Conservation (phyloP, 495 filamentous ascomycete species). For the Aspergillus olivimuriae region DNA sequence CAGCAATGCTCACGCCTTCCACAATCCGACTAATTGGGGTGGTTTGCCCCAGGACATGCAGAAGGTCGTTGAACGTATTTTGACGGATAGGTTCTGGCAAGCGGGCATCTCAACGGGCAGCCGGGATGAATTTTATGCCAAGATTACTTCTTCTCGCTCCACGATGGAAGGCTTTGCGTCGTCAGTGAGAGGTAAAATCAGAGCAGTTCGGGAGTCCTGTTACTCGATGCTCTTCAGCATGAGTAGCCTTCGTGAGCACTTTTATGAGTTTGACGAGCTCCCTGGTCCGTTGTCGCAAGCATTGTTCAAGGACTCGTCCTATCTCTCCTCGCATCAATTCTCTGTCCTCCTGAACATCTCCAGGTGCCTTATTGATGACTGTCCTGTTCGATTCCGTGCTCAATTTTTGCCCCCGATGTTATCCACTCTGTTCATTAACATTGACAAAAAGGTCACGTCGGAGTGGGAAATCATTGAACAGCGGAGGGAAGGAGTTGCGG, state of each 20-base stretch:
- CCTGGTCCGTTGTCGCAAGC: conserved; percentile 78
- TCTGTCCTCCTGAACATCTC: conserved; percentile 83
- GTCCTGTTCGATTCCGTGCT: conserved; percentile 66
- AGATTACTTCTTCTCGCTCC: conserved; percentile 77
- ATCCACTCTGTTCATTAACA: conserved; percentile 71
- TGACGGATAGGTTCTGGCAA: conserved; percentile 98
- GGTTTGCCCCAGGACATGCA: conserved; percentile 72
- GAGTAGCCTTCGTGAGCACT: conserved; percentile 76
- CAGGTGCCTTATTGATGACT: conserved; percentile 82
- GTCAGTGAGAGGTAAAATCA: conserved; percentile 77
- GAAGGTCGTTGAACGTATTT: conserved; percentile 67
- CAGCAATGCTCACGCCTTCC: conserved; percentile 88
- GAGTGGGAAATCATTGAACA: conserved; percentile 73
- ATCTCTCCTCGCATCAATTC: conserved; percentile 86
- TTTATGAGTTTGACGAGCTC: conserved; percentile 82
- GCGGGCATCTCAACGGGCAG: conserved; percentile 92
- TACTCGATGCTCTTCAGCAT: conserved; percentile 94
- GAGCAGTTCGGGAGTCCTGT: conserved; percentile 83
- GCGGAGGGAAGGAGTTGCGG: conserved; percentile 56
- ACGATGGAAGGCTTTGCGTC: conserved; percentile 94
- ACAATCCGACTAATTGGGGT: conserved; percentile 79
- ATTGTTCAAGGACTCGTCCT: conserved; percentile 74
- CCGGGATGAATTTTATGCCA: conserved; percentile 92
- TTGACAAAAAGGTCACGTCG: conserved; percentile 75
- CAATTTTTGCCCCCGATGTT: conserved; percentile 87